Conservation (phyloP, 345 rosid species). For the Moricandia arvensis region DNA sequence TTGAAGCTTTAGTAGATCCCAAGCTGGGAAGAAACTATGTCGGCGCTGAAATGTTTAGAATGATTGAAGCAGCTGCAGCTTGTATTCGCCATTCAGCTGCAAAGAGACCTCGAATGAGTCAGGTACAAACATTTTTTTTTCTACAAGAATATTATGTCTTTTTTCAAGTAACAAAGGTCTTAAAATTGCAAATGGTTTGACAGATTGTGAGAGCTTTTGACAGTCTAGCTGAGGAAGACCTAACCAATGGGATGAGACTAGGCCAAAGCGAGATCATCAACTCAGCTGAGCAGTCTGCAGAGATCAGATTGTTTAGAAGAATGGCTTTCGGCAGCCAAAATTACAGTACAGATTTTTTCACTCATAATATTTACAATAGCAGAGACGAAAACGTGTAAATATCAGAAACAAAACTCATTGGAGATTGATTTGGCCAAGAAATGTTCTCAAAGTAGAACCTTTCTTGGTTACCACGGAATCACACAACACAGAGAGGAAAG, state of each 20-base stretch:
- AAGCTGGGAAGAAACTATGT: slow-evolving; percentile 63
- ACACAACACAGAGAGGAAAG: neutral
- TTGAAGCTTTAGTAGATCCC: slow-evolving; percentile 66
- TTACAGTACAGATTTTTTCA: slow-evolving; percentile 69
- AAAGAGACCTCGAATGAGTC: slow-evolving; percentile 93
- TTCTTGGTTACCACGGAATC: neutral
- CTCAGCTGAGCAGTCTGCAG: slow-evolving; percentile 77
- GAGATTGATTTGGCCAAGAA: neutral
- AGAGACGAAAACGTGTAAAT: slow-evolving; percentile 42
- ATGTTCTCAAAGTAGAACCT: neutral
- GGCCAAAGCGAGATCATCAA: slow-evolving; percentile 82
- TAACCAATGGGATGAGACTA: slow-evolving; percentile 83
- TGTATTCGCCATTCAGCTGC: slow-evolving; percentile 87
- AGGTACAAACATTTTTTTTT: slow-evolving; percentile 52
- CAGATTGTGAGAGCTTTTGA: slow-evolving; percentile 91
- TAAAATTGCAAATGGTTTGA: neutral
- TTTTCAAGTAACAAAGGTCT: neutral
- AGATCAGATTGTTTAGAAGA: slow-evolving; percentile 79
- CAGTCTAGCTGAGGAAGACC: slow-evolving; percentile 61
- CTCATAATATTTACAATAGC: slow-evolving; percentile 37
- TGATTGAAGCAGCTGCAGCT: slow-evolving; percentile 92
- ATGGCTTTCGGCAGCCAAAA: slow-evolving; percentile 90
- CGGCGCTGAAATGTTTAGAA: slow-evolving; percentile 66
- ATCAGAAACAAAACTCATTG: slow-evolving; percentile 23
- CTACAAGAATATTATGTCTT: too few relatives aligned